Conservation (phyloP, 108 stramenopile genomes). For the Aurantiochytrium sp. region DNA sequence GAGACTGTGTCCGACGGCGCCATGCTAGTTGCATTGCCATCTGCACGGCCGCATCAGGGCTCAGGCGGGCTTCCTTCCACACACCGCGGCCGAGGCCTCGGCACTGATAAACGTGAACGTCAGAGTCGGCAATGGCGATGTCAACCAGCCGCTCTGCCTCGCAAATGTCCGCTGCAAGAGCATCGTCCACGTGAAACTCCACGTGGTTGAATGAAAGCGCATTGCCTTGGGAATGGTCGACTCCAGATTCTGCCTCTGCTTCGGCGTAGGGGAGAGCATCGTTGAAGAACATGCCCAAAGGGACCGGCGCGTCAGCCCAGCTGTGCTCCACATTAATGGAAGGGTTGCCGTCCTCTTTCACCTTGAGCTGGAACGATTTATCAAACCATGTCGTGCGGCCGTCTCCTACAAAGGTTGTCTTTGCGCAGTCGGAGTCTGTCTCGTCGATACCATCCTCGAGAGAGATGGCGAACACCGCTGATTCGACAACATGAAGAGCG, state of each 20-base stretch:
- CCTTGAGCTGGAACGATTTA: neutral
- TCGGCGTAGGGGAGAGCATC: neutral
- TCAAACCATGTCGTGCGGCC: neutral
- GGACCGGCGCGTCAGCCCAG: constrained; percentile 7
- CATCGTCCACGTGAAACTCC: neutral
- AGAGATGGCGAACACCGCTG: neutral
- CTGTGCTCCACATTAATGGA: neutral
- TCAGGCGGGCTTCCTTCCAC: neutral
- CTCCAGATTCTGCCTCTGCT: neutral
- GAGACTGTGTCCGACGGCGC: neutral
- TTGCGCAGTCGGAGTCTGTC: neutral
- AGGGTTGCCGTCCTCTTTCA: neutral
- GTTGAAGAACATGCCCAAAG: neutral
- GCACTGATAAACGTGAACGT: neutral
- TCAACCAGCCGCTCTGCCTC: neutral
- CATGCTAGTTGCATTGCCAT: constrained; percentile 6
- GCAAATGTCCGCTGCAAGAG: neutral
- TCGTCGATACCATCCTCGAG: neutral
- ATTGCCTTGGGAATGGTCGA: too few relatives aligned
- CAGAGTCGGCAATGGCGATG: neutral
- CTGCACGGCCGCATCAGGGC: neutral
- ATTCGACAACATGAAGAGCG: neutral
- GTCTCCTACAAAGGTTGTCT: neutral
- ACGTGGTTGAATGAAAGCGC: neutral
- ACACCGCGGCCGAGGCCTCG: neutral